A percentile compares a stretch with the other conserved stretches of the same genome.
phyloP scores from a whole-genome alignment of 176 grass and related monocot species.

The Oryza meyeriana region DNA sequence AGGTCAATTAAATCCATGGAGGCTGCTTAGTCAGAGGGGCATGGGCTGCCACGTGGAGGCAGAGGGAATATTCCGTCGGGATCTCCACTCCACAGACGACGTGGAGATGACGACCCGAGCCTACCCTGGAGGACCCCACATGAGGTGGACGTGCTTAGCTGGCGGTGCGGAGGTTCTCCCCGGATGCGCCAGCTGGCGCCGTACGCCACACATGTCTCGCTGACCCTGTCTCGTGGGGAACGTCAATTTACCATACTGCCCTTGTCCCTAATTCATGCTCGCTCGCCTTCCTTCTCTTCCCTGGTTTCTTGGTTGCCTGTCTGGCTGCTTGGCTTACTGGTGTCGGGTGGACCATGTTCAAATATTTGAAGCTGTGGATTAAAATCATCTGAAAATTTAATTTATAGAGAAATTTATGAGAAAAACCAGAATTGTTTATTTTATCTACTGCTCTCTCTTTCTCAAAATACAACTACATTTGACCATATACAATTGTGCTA shows the following conservation, averaged over 20 bases:
- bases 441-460: too few species aligned
- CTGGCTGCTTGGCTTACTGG: background rate
- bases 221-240: background rate
- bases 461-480: too few species aligned
- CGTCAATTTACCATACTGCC: background rate
- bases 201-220: conserved; percentile 27
- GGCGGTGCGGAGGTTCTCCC: conserved; percentile 31
- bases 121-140: background rate
- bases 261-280: background rate
- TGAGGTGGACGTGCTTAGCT: conserved; percentile 32
- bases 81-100: background rate
- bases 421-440: too few species aligned
- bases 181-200: conserved; percentile 32
- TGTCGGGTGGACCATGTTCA: too few species aligned
- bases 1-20: background rate
- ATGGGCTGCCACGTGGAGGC: background rate
- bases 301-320: background rate
- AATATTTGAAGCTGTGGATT: too few species aligned
- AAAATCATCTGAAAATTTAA: too few species aligned
- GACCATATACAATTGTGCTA: too few species aligned
- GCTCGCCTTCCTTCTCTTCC: too few species aligned
- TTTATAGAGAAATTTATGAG: too few species aligned
- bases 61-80: background rate
- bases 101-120: background rate
- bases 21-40: background rate